Conservation (phyloP, 805 yeast species). For the Sugiyamaella mastotermitis region DNA sequence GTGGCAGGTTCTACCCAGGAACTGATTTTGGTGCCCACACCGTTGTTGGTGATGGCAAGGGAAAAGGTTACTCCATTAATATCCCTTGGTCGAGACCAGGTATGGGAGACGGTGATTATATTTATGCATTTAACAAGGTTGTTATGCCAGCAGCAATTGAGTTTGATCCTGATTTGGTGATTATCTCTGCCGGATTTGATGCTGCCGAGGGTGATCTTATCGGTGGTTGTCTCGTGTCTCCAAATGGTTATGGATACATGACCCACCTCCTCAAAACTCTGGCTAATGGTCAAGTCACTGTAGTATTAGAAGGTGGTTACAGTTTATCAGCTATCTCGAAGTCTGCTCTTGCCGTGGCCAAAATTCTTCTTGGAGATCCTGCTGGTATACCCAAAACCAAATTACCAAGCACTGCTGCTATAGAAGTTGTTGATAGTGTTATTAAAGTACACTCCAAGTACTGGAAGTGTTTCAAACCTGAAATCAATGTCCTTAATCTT, state of each 20-base stretch:
- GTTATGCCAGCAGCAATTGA: conserved; percentile 86
- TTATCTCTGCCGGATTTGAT: conserved; percentile 93
- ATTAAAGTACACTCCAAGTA: conserved; percentile 72
- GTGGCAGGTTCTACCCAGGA: conserved; percentile 92
- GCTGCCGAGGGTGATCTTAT: conserved; percentile 98
- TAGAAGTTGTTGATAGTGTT: conserved; percentile 77
- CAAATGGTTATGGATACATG: conserved; percentile 95
- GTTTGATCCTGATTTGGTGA: conserved; percentile 87
- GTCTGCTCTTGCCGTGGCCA: conserved; percentile 88
- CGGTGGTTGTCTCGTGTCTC: conserved; percentile 94
- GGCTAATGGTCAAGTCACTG: conserved; percentile 84
- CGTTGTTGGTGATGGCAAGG: conserved; percentile 78
- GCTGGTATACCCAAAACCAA: conserved; percentile 68
- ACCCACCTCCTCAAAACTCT: conserved; percentile 82
- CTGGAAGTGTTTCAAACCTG: conserved; percentile 82
- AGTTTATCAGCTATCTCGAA: conserved; percentile 84
- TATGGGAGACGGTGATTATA: conserved; percentile 91
- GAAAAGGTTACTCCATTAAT: conserved; percentile 82
- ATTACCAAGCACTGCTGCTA: conserved; percentile 69
- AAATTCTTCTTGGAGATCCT: conserved; percentile 89
- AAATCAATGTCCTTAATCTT: conserved; percentile 29
- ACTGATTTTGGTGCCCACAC: conserved; percentile 77
- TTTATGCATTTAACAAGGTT: conserved; percentile 81
- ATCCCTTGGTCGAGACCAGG: conserved; percentile 93
- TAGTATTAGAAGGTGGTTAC: conserved; percentile 94